These are phyloP conservation scores for Hypoxylon sp. DNA, from an alignment of 2,329 filamentous ascomycete species.

Conservation along the genomic window DNA sequence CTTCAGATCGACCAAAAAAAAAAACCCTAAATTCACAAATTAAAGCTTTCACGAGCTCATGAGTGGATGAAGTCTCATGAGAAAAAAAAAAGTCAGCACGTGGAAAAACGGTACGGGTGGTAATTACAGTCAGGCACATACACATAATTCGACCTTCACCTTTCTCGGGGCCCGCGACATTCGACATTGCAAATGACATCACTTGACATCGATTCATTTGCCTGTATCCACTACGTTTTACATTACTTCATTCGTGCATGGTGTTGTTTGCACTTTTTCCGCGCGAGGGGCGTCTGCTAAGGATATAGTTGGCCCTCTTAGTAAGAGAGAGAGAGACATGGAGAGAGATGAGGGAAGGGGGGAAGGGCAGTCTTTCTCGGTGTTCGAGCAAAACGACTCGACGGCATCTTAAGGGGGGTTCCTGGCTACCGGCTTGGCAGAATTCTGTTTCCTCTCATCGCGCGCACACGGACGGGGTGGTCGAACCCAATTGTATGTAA, in stretches of 20 bases:
- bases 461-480: conserved; percentile 9
- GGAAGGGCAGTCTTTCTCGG: conserved; percentile 12
- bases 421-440: conserved; percentile 17
- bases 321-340: conserved; percentile 6
- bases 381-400: conserved; percentile 21
- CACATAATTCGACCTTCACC: conserved; percentile 8
- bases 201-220: conserved; percentile 26
- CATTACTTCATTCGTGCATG: conserved; percentile 20
- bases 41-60: conserved; percentile 35
- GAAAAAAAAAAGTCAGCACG: conserved; percentile 9
- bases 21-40: neutral
- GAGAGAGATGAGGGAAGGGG: conserved; percentile 13
- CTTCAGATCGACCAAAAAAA: conserved; percentile 8
- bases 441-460: conserved; percentile 14
- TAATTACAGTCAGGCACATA: conserved; percentile 5
- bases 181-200: conserved; percentile 27
- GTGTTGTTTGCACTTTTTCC: conserved; percentile 25
- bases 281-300: conserved; percentile 11
- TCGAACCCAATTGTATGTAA: conserved; percentile 33
- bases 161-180: conserved; percentile 18
- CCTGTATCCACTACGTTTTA: conserved; percentile 34
- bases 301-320: conserved; percentile 26
- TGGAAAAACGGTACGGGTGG: conserved; percentile 10
- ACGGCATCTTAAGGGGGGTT: conserved; percentile 20
- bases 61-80: conserved; percentile 32